Base-by-base conservation (phyloP, 768 basidiomycete genomes). In the Flagelloscypha sp. region DNA sequence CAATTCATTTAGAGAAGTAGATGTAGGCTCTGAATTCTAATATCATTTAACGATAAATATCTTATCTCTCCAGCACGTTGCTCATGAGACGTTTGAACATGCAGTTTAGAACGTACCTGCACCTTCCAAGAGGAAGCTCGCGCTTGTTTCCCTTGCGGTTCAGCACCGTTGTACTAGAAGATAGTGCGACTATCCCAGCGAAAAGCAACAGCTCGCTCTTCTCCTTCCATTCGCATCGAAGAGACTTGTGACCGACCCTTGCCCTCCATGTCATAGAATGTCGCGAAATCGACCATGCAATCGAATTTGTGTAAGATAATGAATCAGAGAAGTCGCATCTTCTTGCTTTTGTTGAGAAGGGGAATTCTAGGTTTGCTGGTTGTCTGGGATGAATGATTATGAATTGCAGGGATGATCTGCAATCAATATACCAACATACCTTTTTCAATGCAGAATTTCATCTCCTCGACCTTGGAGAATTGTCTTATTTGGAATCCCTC, bases 301-400 rank as follows among this genome's bases (percentile, higher is more conserved):
- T 65, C 51, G 59, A 78, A 88, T 44, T 76, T 82, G 51, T 85
- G 84, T 16, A 70, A 74, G 19, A 90, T 69, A 15, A 83, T 76
- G 46, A 80, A 74, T 87, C 86, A 90, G 24, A 89, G 63, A 8
- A 89, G 57, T 1, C 87, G 88, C 29, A 75, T 74, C 48, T 74
- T 76, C 46, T 78, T 81, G 41, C 80, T 79, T 53, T 86, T 79
- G 49, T 81, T 84, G 37, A 84, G 56, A 10, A 86, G 69, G 6
- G 89, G 62, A 4, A 76, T 75, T 12, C 79, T 76, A 19, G 68
- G 64, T 42, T 66, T 56, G 30, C 64, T 62, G 28, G 38, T 41
- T 27, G 62, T 58, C 66, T 70, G 41, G 23, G 13, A 22, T 4
- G 29, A n/a, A n/a, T n/a, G n/a, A 6, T 10, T 10, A 21, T 24